Evolutionary conservation across 768 basidiomycete genomes (phyloP).

Genomic region (Rhizopogon rudus): DNA sequence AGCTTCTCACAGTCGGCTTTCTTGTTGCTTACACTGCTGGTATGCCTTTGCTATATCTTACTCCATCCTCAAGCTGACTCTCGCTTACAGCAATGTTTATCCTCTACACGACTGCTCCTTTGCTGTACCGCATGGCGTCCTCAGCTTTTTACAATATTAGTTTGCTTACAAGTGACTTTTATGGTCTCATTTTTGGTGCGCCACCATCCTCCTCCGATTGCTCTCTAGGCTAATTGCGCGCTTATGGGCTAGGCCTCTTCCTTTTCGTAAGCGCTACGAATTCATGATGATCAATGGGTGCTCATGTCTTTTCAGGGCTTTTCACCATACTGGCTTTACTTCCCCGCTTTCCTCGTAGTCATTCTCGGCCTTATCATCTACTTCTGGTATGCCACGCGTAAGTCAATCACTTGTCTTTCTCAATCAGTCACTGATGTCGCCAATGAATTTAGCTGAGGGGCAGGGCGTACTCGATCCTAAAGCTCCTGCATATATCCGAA

Average conservation of each 20-base stretch:
- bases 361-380: constrained; percentile 72
- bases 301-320: constrained; percentile 49
- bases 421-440: constrained; percentile 3
- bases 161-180: constrained; percentile 85
- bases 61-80: not conserved
- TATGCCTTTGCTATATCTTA: constrained; percentile 8
- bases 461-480: constrained; percentile 61
- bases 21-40: constrained; percentile 46
- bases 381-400: constrained; percentile 84
- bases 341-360: constrained; percentile 70
- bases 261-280: constrained; percentile 38
- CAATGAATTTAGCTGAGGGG: constrained; percentile 51
- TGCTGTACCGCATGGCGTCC: constrained; percentile 81
- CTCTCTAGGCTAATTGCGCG: constrained; percentile 2
- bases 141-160: constrained; percentile 84
- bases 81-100: constrained; percentile 66
- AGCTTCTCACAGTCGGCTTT: constrained; percentile 39
- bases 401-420: constrained; percentile 24
- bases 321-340: constrained; percentile 86
- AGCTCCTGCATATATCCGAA: constrained; percentile 53
- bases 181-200: constrained; percentile 70
- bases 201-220: not conserved
- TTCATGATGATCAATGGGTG: not conserved
- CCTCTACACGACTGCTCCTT: constrained; percentile 80
- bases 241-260: constrained; percentile 35